Base-by-base conservation (phyloP, 73 alveolate species). In the Tetrahymena malaccensis region DNA sequence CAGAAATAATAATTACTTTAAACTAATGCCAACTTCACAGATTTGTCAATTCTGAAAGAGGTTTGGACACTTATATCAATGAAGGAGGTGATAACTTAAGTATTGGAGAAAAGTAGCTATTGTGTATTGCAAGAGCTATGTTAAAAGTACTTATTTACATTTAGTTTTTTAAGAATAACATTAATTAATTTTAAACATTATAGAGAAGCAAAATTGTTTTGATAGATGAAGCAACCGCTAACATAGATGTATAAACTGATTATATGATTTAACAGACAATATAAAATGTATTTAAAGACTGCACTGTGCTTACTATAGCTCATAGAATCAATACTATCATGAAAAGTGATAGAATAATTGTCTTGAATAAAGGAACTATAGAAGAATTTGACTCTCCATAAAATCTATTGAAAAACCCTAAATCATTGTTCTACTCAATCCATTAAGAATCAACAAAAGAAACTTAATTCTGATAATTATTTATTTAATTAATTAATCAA, bases 211-310 rank as follows among this genome's bases (percentile, higher is more conserved):
- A 96, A 94, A 96, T 98, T 25, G 96, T 98, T n/a, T 96, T 98
- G 38, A 95, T 98, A 94, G 99, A 98, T 93, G 99, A 98, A 96
- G 99, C 99, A 1, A 98, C 99, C 22, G 99, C 99, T 7, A 98
- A 97, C 43, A 96, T 98, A 11, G 99, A 98, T 93, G 94, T 94
- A 43, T 94, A 98, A 38, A 98, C 99, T 17, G 99, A 98, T 84
- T 96, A 94, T 93, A 95, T 94, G 93, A 97, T 98, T 34, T 98
- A 97, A 94, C 95, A 94, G 85, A 96, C 98, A 31, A 94, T 98
- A 34, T 40, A 85, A 50, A 93, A 96, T 83, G 93, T 93, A n/a
- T 96, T 98, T 93, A 57, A 84, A 35, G 94, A 96, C 85, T 96
- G 98, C 15, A 98, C 99, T 33, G 96, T 97, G 83, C 95, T 98